Base-by-base conservation (phyloP, 2,329 filamentous ascomycete genomes). In the Sporothrix brasiliensis region DNA sequence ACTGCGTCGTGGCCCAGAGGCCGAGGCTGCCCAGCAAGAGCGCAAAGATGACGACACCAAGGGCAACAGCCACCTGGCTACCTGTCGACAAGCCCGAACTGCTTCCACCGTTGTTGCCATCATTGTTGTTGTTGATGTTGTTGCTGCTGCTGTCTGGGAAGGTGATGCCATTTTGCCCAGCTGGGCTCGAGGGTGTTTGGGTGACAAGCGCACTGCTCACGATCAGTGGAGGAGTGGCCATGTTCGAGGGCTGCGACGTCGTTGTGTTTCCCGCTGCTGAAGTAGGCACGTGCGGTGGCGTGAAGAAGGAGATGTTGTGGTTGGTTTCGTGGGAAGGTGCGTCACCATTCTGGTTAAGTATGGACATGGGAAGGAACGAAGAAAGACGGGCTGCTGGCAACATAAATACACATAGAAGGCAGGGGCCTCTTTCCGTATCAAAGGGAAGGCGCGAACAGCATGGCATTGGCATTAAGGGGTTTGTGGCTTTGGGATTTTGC, bases 1-100 rank as follows among this genome's bases (percentile, higher is more conserved):
- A 49, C 50, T 61, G 67, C 2, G 70, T 72, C 14, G 73, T 74
- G 2, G 72, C 67, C 69, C 71, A 73, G 34, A 74, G 72, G 4
- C 73, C 73, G 1, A 72, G 1, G 14, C 54, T 13, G 21, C 66
- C 72, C 1, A 74, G 61, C 1, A 68, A 6, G 10, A 74, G 24
- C 7, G 61, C 70, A 6, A 74, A 16, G n/a, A 72, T 16, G 16
- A 72, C 53, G 10, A 74, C 14, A n/a, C 63, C 70, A 2, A 74
- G 16, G 13, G 70, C 70, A 16, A 74, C 19, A 47, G 68, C 73
- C 21, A 60, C 67, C 54, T 70, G 70, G n/a, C 41, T 30, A 24
- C 68, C 69, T 1, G 65, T 2, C 21, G 53, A 65, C 34, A 72
- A 52, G 19, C 19, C 65, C 13, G 65, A 21, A 49, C 65, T 54